Evolutionary conservation across 2,329 filamentous ascomycete genomes (phyloP).

Genomic region (Fusarium clavum): DNA sequence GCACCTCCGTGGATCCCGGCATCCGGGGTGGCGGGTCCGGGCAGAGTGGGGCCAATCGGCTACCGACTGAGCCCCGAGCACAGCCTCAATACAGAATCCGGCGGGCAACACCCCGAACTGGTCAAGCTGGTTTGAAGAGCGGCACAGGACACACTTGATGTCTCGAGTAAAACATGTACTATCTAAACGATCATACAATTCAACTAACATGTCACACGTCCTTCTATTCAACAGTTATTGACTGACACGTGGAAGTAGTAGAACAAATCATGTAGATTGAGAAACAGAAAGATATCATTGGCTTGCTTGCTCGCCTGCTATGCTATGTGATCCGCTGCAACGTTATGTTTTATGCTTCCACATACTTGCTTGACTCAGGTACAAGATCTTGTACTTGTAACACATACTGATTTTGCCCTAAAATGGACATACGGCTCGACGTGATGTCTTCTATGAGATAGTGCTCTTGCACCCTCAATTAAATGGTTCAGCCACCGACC

Average conservation of each 20-base stretch:
- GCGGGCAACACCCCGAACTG: not conserved
- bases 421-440: slow-evolving; percentile 4
- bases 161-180: not conserved
- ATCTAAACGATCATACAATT: not conserved
- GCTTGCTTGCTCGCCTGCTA: slow-evolving; percentile 27
- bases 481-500: slow-evolving; percentile 15
- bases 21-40: slow-evolving; percentile 40
- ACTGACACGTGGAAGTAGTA: slow-evolving; percentile 8
- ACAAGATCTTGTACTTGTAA: slow-evolving; percentile 5
- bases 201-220: not conserved
- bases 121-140: not conserved
- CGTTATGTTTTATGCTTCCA: slow-evolving; percentile 2
- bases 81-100: slow-evolving; percentile 20
- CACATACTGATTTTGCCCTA: slow-evolving; percentile 1
- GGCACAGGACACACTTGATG: not conserved
- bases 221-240: not conserved
- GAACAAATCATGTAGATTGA: not conserved
- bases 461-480: slow-evolving; percentile 1
- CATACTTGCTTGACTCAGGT: slow-evolving; percentile 16
- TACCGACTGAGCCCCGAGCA: slow-evolving; percentile 13
- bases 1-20: slow-evolving; percentile 30
- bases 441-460: slow-evolving; percentile 9
- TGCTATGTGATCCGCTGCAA: slow-evolving; percentile 16
- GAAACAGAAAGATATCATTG: slow-evolving; percentile 19
- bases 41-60: slow-evolving; percentile 8